Base-by-base conservation (phyloP, 345 rosid genomes). In the Cochlearia excelsa region DNA sequence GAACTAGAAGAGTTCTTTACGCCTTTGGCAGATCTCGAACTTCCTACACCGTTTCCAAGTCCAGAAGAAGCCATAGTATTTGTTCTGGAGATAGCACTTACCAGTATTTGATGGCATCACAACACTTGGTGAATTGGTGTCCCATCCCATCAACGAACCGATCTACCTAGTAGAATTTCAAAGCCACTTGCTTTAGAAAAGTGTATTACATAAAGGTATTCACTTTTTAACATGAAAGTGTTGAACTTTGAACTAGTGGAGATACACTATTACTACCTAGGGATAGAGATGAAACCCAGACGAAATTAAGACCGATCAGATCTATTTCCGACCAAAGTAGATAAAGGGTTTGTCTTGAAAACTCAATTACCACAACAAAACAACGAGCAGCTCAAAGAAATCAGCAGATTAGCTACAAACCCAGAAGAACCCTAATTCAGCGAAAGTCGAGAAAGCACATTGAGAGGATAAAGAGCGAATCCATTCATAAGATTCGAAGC, bases 1-100 rank as follows among this genome's bases (percentile, higher is more conserved):
- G 97, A 92, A 76, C 94, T 86, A n/a, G 97, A 86, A 34, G 98
- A 86, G 68, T 77, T 80, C 76, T 86, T 92, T 67, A 78, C 80
- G 46, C 82, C 96, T 79, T 88, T 89, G 67, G 72, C 75, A 26
- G 95, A 83, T 78, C 94, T 92, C 43, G 97, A 93, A 75, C 88
- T 93, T 69, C 99, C 99, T 54, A 84, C 97, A 53, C 95, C 97
- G 70, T 93, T 83, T 41, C 95, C 95, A 46, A 83, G 55, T 76
- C 87, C 84, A 61, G 95, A 89, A 61, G 95, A 86, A 44, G 97
- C 82, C 99, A 93, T 93, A 26, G 56, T 54, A 51, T 63, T 56
- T 70, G 38, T 26, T 46, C 60, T 33, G 48, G 71, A 48, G 61
- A 58, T 59, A 46, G 45, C 41, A 76, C 37, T 69, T 23, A 56